Percentiles rank a stretch among this genome's conserved stretches.
Evolutionary conservation across 495 filamentous ascomycete genomes (phyloP).

Genomic region (Lasiosphaeris hirsuta): DNA sequence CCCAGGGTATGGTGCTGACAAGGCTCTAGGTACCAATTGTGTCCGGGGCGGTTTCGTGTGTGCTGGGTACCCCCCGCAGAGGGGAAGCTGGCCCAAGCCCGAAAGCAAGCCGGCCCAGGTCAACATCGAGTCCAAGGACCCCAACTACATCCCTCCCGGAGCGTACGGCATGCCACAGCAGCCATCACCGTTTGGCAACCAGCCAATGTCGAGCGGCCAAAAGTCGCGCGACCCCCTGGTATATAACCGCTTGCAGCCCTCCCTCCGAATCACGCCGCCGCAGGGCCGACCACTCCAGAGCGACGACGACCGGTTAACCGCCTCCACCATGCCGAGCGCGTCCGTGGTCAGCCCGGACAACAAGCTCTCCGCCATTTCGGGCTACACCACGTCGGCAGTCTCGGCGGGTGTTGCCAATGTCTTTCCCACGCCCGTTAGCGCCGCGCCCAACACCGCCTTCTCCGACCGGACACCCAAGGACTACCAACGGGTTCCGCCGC

Average conservation of each 20-base stretch:
- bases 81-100: constrained; percentile 66
- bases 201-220: constrained; percentile 18
- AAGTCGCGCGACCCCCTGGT: constrained; percentile 44
- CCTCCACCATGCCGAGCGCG: constrained; percentile 49
- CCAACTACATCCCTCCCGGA: constrained; percentile 56
- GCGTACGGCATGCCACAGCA: constrained; percentile 55
- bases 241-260: constrained; percentile 50
- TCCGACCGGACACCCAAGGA: constrained; percentile 48
- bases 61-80: constrained; percentile 77
- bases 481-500: constrained; percentile 52
- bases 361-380: constrained; percentile 50
- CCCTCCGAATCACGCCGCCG: constrained; percentile 54
- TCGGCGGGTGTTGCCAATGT: constrained; percentile 26
- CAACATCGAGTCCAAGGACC: constrained; percentile 82
- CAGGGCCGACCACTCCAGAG: constrained; percentile 46
- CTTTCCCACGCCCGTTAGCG: constrained; percentile 54
- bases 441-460: constrained; percentile 40
- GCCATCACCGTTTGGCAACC: constrained; percentile 26
- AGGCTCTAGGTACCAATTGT: constrained; percentile 77
- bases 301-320: constrained; percentile 48
- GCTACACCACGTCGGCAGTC: constrained; percentile 38
- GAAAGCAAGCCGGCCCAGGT: constrained; percentile 62
- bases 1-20: constrained; percentile 17
- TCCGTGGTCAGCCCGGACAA: constrained; percentile 52
- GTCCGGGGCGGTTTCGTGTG: constrained; percentile 87